These are phyloP conservation scores for Seminavis robusta DNA, from an alignment of 108 stramenopile species.

Conservation along the genomic window DNA sequence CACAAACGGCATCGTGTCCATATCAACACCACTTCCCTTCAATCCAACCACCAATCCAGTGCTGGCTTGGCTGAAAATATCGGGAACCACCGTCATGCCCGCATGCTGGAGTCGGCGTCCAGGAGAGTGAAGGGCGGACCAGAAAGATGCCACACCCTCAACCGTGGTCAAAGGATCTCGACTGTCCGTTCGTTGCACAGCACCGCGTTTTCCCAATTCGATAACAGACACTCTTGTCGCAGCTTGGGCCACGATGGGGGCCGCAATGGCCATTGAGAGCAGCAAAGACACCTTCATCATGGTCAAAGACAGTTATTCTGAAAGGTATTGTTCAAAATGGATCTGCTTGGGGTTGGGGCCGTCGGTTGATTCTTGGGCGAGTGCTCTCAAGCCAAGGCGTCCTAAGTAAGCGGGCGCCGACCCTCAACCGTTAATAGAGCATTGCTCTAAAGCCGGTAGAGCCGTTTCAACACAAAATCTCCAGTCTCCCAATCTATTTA, in stretches of 20 bases:
- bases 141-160: constrained; percentile 67
- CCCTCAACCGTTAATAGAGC: no score
- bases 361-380: neutral
- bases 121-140: constrained; percentile 57
- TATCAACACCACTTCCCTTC: constrained; percentile 42
- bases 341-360: no score
- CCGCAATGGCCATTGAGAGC: neutral
- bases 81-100: constrained; percentile 84
- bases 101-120: constrained; percentile 47
- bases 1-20: constrained; percentile 61
- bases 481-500: no score
- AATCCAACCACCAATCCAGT: constrained; percentile 70
- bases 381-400: neutral
- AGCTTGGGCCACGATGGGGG: constrained; percentile 25
- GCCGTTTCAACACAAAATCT: no score
- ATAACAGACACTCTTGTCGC: constrained; percentile 72
- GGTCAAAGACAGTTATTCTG: neutral
- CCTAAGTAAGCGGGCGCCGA: no score
- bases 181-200: constrained; percentile 56
- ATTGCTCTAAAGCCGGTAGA: no score
- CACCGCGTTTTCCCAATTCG: constrained; percentile 69
- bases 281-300: constrained; percentile 10
- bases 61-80: constrained; percentile 65
- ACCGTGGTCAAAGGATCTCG: constrained; percentile 34
- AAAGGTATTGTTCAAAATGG: no score